Evolutionary conservation across 1,139 yeast species (phyloP).

Genomic region (Suhomyces terraborum): DNA sequence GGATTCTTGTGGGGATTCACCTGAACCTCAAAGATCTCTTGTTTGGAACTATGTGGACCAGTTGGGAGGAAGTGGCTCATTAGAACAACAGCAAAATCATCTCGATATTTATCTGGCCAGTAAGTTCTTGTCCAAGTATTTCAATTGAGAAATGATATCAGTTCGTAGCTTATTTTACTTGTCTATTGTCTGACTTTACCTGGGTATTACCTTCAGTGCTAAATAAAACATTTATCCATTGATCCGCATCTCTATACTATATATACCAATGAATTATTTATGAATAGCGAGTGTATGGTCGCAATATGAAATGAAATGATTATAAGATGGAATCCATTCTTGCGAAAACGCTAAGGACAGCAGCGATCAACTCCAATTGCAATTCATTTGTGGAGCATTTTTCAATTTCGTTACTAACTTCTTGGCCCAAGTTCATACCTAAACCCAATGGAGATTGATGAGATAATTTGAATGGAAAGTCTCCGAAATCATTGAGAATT

Average conservation of each 20-base stretch:
- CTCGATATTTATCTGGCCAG: conserved; percentile 21
- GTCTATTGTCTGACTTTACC: no score
- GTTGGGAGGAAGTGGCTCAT: conserved; percentile 35
- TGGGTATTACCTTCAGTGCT: no score
- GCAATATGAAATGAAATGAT: conserved; percentile 8
- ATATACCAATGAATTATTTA: conserved; percentile 5
- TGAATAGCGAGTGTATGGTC: conserved; percentile 1
- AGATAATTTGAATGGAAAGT: conserved; percentile 73
- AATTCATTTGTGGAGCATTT: conserved; percentile 58
- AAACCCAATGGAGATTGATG: conserved; percentile 64
- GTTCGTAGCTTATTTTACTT: neutral
- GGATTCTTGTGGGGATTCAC: conserved; percentile 80
- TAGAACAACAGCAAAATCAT: conserved; percentile 19
- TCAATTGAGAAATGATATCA: neutral
- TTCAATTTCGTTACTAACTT: conserved; percentile 67
- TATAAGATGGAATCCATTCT: conserved; percentile 58
- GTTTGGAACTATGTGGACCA: conserved; percentile 44
- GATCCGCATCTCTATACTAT: conserved; percentile 10
- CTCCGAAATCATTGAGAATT: conserved; percentile 75
- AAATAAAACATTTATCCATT: conserved; percentile 7
- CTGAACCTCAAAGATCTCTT: conserved; percentile 35
- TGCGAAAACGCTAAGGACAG: conserved; percentile 66
- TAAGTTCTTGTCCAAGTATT: conserved; percentile 18
- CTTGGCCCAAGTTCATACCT: conserved; percentile 74
- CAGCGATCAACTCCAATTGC: conserved; percentile 87